A percentile compares a stretch with the other conserved stretches of the same genome.
Conservation (phyloP, 2,329 filamentous ascomycete species). For the Aspergillus pseudoviridinutans region DNA sequence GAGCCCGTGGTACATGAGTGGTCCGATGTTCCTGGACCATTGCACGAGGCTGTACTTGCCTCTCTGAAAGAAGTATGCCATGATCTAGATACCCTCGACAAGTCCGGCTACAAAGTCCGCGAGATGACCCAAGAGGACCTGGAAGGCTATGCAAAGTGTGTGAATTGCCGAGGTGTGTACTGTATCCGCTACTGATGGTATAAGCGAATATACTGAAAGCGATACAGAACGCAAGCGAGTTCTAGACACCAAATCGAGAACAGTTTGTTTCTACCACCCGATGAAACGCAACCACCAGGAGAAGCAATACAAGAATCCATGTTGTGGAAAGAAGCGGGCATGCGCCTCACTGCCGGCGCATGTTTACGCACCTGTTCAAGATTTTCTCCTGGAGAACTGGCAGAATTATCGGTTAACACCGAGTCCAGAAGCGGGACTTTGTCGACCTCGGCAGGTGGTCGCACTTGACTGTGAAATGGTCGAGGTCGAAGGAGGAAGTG, state of each 20-base stretch:
- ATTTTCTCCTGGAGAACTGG: neutral
- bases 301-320: neutral
- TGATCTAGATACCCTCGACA: neutral
- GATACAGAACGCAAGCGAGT: neutral
- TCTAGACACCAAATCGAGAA: neutral
- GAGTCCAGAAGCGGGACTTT: too few relatives aligned
- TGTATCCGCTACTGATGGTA: too few relatives aligned
- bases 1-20: neutral
- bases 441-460: slow-evolving; percentile 24
- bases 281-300: neutral
- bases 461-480: slow-evolving; percentile 51
- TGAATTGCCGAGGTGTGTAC: neutral
- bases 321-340: neutral
- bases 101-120: neutral
- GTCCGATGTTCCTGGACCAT: neutral
- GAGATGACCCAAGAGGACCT: neutral
- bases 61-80: neutral
- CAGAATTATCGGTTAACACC: neutral
- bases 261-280: neutral
- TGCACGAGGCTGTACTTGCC: neutral
- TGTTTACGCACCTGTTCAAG: neutral
- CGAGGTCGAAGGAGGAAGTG: slow-evolving; percentile 22
- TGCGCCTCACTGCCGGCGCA: neutral
- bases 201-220: neutral
- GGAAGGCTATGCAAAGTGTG: neutral